phyloP scores from a whole-genome alignment of 176 grass and related monocot genomes.

The Puya raimondii region DNA sequence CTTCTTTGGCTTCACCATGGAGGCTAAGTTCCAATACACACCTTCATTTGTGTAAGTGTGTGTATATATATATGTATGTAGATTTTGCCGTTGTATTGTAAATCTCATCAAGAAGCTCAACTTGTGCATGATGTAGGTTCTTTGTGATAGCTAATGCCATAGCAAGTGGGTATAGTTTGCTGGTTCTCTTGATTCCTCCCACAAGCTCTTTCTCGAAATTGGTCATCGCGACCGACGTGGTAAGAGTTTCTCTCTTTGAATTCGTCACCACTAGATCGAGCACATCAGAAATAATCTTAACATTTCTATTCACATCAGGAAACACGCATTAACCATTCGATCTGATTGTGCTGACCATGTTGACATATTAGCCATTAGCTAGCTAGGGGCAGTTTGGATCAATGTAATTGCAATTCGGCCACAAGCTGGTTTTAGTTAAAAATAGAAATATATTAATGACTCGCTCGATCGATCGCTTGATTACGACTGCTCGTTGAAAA shows the following conservation, averaged over 20 bases:
- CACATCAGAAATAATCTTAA: background rate
- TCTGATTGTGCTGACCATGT: too few species aligned
- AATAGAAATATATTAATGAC: too few species aligned
- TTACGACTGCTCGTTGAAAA: too few species aligned
- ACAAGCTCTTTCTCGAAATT: constrained; percentile 43
- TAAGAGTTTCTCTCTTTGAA: constrained; percentile 16
- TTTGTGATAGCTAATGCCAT: constrained; percentile 64
- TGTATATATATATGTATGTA: background rate
- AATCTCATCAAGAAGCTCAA: background rate
- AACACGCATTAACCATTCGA: too few species aligned
- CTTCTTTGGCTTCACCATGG: constrained; percentile 60
- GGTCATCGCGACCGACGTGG: constrained; percentile 51
- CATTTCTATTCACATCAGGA: too few species aligned
- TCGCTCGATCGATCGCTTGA: too few species aligned
- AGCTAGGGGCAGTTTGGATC: too few species aligned
- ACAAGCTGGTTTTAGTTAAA: too few species aligned
- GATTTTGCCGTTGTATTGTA: background rate
- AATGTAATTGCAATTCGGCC: too few species aligned
- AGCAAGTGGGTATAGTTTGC: constrained; percentile 43
- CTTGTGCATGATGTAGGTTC: constrained; percentile 32
- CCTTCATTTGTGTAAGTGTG: constrained; percentile 48
- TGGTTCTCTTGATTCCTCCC: constrained; percentile 35
- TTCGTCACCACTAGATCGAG: background rate
- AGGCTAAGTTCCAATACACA: constrained; percentile 88
- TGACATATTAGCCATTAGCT: too few species aligned